A percentile compares a stretch with the other conserved stretches of the same genome.
Conservation (phyloP, 2,329 filamentous ascomycete genomes). For the Chaetomiaceae sp. region DNA sequence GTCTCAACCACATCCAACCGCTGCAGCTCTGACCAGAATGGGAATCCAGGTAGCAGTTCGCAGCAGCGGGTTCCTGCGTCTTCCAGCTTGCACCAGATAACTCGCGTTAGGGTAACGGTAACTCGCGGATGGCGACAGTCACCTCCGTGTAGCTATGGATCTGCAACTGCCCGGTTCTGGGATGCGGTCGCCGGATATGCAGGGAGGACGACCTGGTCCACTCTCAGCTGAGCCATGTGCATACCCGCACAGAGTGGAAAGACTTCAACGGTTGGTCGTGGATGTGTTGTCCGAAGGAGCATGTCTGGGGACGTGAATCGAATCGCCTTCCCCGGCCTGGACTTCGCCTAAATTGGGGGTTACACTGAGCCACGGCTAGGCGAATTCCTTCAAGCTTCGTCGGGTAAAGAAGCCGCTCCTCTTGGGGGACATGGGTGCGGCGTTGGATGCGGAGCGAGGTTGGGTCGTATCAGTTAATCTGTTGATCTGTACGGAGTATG, state of each 20-base stretch:
- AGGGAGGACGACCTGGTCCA: not conserved
- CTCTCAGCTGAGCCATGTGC: not conserved
- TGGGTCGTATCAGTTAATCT: too few species aligned
- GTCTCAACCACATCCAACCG: too few species aligned
- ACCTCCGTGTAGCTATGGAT: not conserved
- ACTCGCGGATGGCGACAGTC: not conserved
- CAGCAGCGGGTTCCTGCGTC: conserved; percentile 1
- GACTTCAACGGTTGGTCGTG: not conserved
- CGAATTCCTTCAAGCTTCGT: not conserved
- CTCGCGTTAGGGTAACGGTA: too few species aligned
- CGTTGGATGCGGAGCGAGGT: conserved; percentile 6
- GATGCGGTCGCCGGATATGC: not conserved
- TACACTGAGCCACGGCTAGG: conserved; percentile 6
- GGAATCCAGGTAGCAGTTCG: too few species aligned
- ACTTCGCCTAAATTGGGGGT: conserved; percentile 9
- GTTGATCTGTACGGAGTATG: too few species aligned
- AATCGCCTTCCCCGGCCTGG: too few species aligned
- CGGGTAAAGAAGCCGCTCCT: conserved; percentile 4
- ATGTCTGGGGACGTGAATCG: too few species aligned
- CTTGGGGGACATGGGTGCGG: not conserved
- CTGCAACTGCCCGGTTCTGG: not conserved
- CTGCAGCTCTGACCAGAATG: too few species aligned
- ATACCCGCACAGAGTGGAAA: not conserved
- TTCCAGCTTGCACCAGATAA: too few species aligned
- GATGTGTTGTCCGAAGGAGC: too few species aligned